phyloP scores from a whole-genome alignment of 176 grass and related monocot species.

The maize (Zea mays) region DNA sequence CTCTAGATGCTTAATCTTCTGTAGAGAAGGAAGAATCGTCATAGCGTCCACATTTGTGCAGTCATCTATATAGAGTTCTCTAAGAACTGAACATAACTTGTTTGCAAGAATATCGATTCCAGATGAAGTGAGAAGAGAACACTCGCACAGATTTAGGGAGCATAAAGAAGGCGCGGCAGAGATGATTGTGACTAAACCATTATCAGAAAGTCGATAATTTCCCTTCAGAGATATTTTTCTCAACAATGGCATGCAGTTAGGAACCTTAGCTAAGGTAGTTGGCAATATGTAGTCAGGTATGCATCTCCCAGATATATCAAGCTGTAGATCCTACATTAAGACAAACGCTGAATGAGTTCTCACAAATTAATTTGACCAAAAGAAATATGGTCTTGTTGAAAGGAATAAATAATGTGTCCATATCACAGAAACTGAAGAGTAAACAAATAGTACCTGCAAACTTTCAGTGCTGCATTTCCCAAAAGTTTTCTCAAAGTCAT shows the following conservation, averaged over 20 bases:
- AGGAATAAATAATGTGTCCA: background rate
- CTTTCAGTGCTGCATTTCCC: constrained; percentile 46
- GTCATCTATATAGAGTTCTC: constrained; percentile 83
- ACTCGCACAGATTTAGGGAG: constrained; percentile 75
- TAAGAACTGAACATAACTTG: constrained; percentile 52
- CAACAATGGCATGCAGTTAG: constrained; percentile 70
- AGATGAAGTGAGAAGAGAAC: constrained; percentile 80
- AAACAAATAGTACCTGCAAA: constrained; percentile 57
- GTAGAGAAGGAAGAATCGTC: constrained; percentile 68
- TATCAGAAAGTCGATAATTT: constrained; percentile 81
- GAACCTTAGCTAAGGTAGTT: constrained; percentile 62
- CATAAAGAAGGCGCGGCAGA: constrained; percentile 62
- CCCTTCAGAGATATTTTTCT: constrained; percentile 77
- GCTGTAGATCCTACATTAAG: constrained; percentile 67
- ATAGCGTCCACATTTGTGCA: constrained; percentile 81
- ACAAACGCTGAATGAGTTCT: constrained; percentile 7
- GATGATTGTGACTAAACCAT: constrained; percentile 65
- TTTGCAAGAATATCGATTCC: constrained; percentile 62
- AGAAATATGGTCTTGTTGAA: constrained; percentile 9
- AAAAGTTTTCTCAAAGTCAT: constrained; percentile 66
- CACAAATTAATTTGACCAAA: background rate
- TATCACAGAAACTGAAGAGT: constrained; percentile 18
- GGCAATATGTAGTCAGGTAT: constrained; percentile 77
- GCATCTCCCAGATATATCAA: constrained; percentile 87
- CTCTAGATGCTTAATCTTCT: constrained; percentile 69